These are phyloP conservation scores for Kodamaea leandrae DNA, from an alignment of 805 yeast genomes.

Conservation along the genomic window DNA sequence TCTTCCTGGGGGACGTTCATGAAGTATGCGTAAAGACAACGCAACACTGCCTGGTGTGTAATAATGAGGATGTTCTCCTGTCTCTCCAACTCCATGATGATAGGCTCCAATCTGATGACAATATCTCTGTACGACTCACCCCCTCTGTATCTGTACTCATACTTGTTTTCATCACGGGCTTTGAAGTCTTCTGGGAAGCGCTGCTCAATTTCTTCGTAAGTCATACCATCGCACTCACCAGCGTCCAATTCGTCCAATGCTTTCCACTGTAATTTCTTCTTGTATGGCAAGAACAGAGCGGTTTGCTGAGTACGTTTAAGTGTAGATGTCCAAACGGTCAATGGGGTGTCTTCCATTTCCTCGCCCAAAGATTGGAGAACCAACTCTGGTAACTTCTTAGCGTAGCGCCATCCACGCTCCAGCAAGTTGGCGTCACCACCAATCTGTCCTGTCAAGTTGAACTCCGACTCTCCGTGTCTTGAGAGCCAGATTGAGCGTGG, in stretches of 20 bases:
- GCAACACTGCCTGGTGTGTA: constrained; percentile 94
- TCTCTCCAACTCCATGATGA: constrained; percentile 96
- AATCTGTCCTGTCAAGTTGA: constrained; percentile 88
- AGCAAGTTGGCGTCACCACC: constrained; percentile 93
- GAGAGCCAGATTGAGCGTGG: constrained; percentile 92
- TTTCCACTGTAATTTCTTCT: constrained; percentile 83
- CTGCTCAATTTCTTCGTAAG: constrained; percentile 83
- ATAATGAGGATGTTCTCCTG: constrained; percentile 94
- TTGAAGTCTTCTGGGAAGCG: constrained; percentile 90
- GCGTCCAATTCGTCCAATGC: constrained; percentile 97
- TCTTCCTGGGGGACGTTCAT: constrained; percentile 98
- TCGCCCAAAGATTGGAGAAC: constrained; percentile 64
- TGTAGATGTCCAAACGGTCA: constrained; percentile 96
- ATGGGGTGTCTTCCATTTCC: constrained; percentile 47
- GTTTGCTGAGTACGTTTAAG: constrained; percentile 90
- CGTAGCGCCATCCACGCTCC: constrained; percentile 80
- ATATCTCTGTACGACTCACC: constrained; percentile 97
- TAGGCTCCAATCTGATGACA: constrained; percentile 91
- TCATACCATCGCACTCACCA: constrained; percentile 96
- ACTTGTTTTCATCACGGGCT: constrained; percentile 94
- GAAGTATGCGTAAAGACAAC: constrained; percentile 96
- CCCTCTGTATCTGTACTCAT: constrained; percentile 92
- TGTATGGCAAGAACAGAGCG: constrained; percentile 75
- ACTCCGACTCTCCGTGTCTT: constrained; percentile 93
- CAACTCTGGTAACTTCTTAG: constrained; percentile 73